Evolutionary conservation across 768 basidiomycete species (phyloP).

Genomic region (Boletus patriciae): DNA sequence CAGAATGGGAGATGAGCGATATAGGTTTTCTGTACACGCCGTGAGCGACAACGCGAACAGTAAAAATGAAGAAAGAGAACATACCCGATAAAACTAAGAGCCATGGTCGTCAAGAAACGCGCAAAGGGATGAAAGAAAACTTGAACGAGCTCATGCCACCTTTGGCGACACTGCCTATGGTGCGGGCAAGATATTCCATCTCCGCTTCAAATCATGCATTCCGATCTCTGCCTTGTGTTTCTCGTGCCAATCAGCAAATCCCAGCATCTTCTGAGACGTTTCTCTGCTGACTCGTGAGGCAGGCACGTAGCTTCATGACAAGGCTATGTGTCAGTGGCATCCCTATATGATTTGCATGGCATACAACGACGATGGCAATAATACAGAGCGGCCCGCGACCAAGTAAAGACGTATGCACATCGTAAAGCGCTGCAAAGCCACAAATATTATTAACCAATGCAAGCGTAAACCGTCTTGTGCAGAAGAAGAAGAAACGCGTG

Average conservation of each 20-base stretch:
- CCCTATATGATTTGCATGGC: neutral
- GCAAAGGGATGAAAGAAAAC: constrained; percentile 19
- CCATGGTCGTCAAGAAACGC: constrained; percentile 45
- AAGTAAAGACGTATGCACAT: constrained; percentile 3
- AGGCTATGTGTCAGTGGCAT: neutral
- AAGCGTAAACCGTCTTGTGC: neutral
- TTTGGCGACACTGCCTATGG: constrained; percentile 13
- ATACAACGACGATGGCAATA: neutral
- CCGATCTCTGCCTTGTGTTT: neutral
- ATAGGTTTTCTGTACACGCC: constrained; percentile 69
- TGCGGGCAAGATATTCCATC: constrained; percentile 18
- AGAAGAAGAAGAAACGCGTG: neutral
- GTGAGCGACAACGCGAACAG: constrained; percentile 10
- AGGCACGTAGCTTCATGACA: neutral
- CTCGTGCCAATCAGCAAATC: neutral
- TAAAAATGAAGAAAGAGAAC: constrained; percentile 10
- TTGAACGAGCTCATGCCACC: constrained; percentile 10
- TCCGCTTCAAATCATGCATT: constrained; percentile 27
- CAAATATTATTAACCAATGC: neutral
- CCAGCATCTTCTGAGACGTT: no score
- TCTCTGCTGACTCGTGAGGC: no score
- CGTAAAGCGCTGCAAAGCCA: neutral
- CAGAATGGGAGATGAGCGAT: constrained; percentile 86
- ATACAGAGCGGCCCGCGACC: constrained; percentile 14
- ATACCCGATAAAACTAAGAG: constrained; percentile 75